Conservation (phyloP, 225 moss, liverwort and hornwort species). For the Physcomitrellopsis africana region DNA sequence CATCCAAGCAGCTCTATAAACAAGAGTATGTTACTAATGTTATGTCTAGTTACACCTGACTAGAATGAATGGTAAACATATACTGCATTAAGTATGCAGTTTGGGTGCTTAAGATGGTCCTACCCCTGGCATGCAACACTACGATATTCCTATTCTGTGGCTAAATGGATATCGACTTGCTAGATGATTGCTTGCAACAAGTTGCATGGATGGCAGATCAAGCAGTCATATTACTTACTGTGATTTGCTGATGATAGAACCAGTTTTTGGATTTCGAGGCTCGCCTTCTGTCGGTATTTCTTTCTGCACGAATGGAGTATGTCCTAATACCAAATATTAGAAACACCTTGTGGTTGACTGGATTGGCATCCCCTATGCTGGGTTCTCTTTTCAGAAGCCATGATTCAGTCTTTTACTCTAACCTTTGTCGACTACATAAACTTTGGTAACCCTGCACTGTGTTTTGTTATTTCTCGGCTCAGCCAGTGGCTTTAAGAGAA, state of each 20-base stretch:
- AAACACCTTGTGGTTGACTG: slow-evolving; percentile 11
- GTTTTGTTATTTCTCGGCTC: background rate
- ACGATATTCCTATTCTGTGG: no score
- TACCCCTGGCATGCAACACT: no score
- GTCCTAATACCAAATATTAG: slow-evolving; percentile 1
- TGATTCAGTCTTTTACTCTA: background rate
- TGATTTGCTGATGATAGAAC: slow-evolving; percentile 45
- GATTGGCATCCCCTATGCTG: slow-evolving; percentile 1
- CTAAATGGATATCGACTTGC: no score
- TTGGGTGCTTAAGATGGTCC: background rate
- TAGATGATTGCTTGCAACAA: background rate
- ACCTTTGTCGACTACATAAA: background rate
- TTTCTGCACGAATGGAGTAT: slow-evolving; percentile 65
- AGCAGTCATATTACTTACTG: slow-evolving; percentile 20
- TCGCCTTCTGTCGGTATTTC: slow-evolving; percentile 65
- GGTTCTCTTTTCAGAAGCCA: slow-evolving; percentile 19
- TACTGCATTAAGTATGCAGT: no score
- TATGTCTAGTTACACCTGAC: no score
- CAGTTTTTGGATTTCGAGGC: slow-evolving; percentile 83
- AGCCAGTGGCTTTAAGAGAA: background rate
- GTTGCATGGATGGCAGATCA: background rate
- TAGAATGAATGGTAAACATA: no score
- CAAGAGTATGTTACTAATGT: slow-evolving; percentile 24
- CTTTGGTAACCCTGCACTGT: no score
- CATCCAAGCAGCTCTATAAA: slow-evolving; percentile 26